A percentile compares a stretch with the other conserved stretches of the same genome.
phyloP scores from a whole-genome alignment of 345 rosid species.

The Camelina hispida region DNA sequence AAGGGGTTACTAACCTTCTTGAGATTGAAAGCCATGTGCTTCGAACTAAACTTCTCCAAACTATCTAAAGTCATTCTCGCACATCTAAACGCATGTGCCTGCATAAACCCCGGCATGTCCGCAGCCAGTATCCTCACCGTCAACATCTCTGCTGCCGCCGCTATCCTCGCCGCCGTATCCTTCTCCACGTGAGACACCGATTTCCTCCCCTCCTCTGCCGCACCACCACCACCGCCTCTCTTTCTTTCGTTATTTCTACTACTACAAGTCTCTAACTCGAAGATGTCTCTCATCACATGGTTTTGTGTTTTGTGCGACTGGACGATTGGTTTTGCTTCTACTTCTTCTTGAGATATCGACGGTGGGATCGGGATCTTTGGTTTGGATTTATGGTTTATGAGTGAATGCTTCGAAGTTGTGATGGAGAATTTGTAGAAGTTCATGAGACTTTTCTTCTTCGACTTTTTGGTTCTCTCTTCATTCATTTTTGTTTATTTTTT shows the following conservation, averaged over 20 bases:
- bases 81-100: slow-evolving; percentile 82
- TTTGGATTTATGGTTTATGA: slow-evolving; percentile 31
- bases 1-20: slow-evolving; percentile 61
- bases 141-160: slow-evolving; percentile 68
- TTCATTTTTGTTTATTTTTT: slow-evolving; percentile 17
- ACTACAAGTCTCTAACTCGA: slow-evolving; percentile 38
- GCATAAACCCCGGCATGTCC: slow-evolving; percentile 95
- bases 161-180: slow-evolving; percentile 62
- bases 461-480: slow-evolving; percentile 50
- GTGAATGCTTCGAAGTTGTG: slow-evolving; percentile 21
- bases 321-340: slow-evolving; percentile 28
- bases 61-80: slow-evolving; percentile 73
- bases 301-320: slow-evolving; percentile 28
- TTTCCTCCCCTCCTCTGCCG: slow-evolving; percentile 66
- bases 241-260: slow-evolving; percentile 30
- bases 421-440: slow-evolving; percentile 42
- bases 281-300: slow-evolving; percentile 30
- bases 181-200: slow-evolving; percentile 83
- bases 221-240: slow-evolving; percentile 25
- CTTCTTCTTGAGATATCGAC: slow-evolving; percentile 31
- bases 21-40: slow-evolving; percentile 81
- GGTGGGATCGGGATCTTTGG: slow-evolving; percentile 24
- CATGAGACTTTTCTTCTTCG: slow-evolving; percentile 52
- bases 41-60: slow-evolving; percentile 80
- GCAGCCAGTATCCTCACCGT: slow-evolving; percentile 79